phyloP scores from a whole-genome alignment of 768 basidiomycete species.

The Boletus eberwhitei region DNA sequence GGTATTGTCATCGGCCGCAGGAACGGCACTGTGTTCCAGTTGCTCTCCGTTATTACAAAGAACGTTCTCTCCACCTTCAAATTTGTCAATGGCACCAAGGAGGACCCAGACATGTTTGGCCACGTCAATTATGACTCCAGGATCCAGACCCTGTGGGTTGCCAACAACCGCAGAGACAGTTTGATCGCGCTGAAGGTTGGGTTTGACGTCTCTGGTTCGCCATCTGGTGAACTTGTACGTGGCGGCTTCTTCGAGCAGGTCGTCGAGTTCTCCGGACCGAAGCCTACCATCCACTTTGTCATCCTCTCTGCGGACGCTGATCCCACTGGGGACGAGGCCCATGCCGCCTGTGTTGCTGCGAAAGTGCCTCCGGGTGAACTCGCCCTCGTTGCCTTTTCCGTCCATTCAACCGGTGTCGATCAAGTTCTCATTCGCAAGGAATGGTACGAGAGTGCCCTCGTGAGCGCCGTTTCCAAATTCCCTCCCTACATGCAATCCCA shows the following conservation, averaged over 20 bases:
- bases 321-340: slow-evolving; percentile 77
- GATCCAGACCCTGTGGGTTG: slow-evolving; percentile 85
- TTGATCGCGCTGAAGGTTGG: slow-evolving; percentile 77
- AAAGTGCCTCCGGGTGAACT: slow-evolving; percentile 74
- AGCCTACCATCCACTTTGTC: slow-evolving; percentile 86
- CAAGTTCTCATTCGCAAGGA: slow-evolving; percentile 84
- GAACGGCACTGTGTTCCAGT: slow-evolving; percentile 82
- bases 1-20: slow-evolving; percentile 83
- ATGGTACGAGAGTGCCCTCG: slow-evolving; percentile 73
- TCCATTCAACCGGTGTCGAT: slow-evolving; percentile 87
- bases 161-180: slow-evolving; percentile 81
- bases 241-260: slow-evolving; percentile 76
- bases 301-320: slow-evolving; percentile 83
- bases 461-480: slow-evolving; percentile 56
- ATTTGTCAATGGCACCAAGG: slow-evolving; percentile 65
- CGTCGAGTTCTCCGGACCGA: slow-evolving; percentile 78
- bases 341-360: slow-evolving; percentile 80
- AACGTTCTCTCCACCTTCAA: slow-evolving; percentile 73
- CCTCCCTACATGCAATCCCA: slow-evolving; percentile 44
- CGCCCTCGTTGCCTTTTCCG: slow-evolving; percentile 81
- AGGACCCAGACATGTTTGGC: slow-evolving; percentile 85
- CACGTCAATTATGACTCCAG: slow-evolving; percentile 82
- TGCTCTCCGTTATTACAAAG: slow-evolving; percentile 73
- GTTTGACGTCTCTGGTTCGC: slow-evolving; percentile 55
- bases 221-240: slow-evolving; percentile 58